Evolutionary conservation across 2,329 filamentous ascomycete genomes (phyloP), one percentile per base, ranked within the genome.

Genomic region (Cladophialophora carrionii): DNA sequence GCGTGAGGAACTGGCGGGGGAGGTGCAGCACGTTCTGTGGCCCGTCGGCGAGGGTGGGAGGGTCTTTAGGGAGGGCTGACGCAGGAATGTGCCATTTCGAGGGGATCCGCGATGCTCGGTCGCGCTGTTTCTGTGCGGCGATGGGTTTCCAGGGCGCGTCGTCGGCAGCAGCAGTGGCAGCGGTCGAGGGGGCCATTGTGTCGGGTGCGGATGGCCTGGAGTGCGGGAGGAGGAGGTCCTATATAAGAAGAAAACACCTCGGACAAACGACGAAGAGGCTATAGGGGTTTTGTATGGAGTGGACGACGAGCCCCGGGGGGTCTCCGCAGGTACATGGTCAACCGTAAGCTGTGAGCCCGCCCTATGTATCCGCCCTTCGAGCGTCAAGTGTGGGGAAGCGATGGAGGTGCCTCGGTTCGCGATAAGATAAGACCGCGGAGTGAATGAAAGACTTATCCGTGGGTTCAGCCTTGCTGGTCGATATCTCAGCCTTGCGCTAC

Each of bases 1-100:
- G 80, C 26, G 88, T 75, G 5, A 88, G 72, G 69, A 83, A 84
- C 57, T 76, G 76, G n/a, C 79, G 76, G 2, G 85, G 84, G 9
- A 86, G 74, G 31, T 81, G 75, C 58, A 83, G 77, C 24, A 84
- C 78, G 58, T 78, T 68, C 57, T 71, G 69, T 17, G 67, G 68
- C 6, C 70, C 70, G 26, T 63, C 46, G 9, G 54, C 26, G 2
- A 55, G 43, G 20, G 31, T 54, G 4, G 70, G 69, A 58, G 69
- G 69, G 52, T 72, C 71, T n/a, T 66, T 57, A 8, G 71, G 70
- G 4, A 72, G 54, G 14, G 64, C 26, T 31, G 75, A 68, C 8
- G 71, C 65, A 4, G 75, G 71, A 7, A 80, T 71, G 31, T 72
- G 72, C 78, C 78, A 80, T 75, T 77, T 72, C 7, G 73, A 29